phyloP scores from a whole-genome alignment of 257 asterid genomes.

The Jacaranda copaia region DNA sequence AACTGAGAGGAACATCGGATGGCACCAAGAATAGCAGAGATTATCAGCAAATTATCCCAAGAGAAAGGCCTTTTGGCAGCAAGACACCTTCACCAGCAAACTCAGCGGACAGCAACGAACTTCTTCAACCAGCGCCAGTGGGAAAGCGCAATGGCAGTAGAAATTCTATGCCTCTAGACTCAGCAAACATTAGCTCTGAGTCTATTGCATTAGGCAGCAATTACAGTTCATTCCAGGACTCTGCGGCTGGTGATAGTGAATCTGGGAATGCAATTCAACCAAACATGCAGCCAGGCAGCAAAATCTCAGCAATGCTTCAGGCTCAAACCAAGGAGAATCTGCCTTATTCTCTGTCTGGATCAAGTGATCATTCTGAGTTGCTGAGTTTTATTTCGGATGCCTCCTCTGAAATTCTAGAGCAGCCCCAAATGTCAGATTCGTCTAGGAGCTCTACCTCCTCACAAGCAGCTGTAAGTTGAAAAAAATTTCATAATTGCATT shows the following conservation, averaged over 20 bases:
- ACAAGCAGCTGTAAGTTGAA: slow-evolving; percentile 49
- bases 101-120: slow-evolving; percentile 33
- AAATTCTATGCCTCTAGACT: slow-evolving; percentile 34
- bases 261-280: slow-evolving; percentile 30
- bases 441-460: slow-evolving; percentile 49
- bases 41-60: slow-evolving; percentile 29
- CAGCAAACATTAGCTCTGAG: slow-evolving; percentile 45
- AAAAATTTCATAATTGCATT: neutral
- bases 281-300: slow-evolving; percentile 39
- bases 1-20: too few species aligned
- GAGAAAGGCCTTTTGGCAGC: slow-evolving; percentile 33
- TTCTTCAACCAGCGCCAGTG: slow-evolving; percentile 11
- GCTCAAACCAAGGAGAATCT: slow-evolving; percentile 35
- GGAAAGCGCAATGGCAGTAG: slow-evolving; percentile 33
- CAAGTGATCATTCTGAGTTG: slow-evolving; percentile 42
- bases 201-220: slow-evolving; percentile 39
- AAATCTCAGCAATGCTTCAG: slow-evolving; percentile 42
- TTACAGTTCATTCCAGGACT: slow-evolving; percentile 39
- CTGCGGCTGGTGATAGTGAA: slow-evolving; percentile 36
- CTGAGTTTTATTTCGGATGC: slow-evolving; percentile 51
- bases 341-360: slow-evolving; percentile 34
- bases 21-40: slow-evolving; percentile 29
- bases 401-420: slow-evolving; percentile 47
- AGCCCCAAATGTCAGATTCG: slow-evolving; percentile 31
- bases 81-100: slow-evolving; percentile 42